Evolutionary conservation across 257 asterid genomes (phyloP).

Genomic region (Ilex aquifolium): DNA sequence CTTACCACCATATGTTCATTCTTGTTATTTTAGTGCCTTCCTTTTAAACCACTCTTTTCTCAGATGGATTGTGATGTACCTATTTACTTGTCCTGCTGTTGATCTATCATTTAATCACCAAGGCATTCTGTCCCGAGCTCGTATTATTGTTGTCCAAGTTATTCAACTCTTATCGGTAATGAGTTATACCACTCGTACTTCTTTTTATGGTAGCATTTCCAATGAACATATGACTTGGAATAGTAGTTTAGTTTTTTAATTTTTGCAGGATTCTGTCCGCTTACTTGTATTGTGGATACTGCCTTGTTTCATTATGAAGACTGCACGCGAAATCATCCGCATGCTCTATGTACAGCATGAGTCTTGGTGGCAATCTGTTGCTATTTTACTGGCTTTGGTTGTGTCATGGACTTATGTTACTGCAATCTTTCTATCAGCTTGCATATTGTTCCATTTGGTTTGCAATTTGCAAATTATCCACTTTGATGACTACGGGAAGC

Average conservation of each 20-base stretch:
- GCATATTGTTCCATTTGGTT: slow-evolving; percentile 60
- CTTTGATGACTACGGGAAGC: slow-evolving; percentile 74
- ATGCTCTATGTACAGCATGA: slow-evolving; percentile 48
- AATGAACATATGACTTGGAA: neutral
- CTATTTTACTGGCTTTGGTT: slow-evolving; percentile 42
- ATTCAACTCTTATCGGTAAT: neutral
- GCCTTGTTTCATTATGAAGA: slow-evolving; percentile 56
- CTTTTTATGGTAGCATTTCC: neutral
- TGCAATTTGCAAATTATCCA: slow-evolving; percentile 79
- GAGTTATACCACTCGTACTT: neutral
- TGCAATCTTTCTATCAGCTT: slow-evolving; percentile 46
- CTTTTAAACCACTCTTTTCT: no score
- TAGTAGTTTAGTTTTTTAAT: slow-evolving; percentile 10
- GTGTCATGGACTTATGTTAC: slow-evolving; percentile 62
- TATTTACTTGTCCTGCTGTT: neutral
- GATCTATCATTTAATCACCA: neutral
- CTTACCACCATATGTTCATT: no score
- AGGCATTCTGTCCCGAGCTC: neutral
- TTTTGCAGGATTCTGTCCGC: slow-evolving; percentile 60
- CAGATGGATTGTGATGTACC: no score
- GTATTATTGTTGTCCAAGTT: neutral
- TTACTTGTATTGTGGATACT: slow-evolving; percentile 52
- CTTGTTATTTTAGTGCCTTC: no score
- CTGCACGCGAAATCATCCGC: slow-evolving; percentile 61
- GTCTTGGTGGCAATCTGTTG: slow-evolving; percentile 63